Conservation (phyloP, 129 eudicot species). For the Gnaphalium uliginosum region DNA sequence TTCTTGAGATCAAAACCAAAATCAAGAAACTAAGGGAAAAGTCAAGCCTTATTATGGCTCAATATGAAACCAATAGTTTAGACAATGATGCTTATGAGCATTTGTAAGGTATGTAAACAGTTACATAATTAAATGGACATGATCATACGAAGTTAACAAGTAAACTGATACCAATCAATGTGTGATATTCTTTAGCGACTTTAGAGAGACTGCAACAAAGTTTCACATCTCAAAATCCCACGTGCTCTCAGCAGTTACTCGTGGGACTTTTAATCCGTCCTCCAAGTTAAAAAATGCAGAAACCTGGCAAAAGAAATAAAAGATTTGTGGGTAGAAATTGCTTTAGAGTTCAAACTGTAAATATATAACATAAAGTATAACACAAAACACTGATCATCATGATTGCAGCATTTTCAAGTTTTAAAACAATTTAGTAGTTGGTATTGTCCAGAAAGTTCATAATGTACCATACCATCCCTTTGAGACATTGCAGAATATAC, state of each 20-base stretch:
- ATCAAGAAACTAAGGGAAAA: constrained; percentile 6
- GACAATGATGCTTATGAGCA: constrained; percentile 30
- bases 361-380: neutral
- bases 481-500: neutral
- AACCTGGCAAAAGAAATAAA: constrained; percentile 40
- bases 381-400: neutral
- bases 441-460: neutral
- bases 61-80: constrained; percentile 33
- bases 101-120: constrained; percentile 23
- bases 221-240: constrained; percentile 85
- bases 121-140: constrained; percentile 17
- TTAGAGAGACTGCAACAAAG: constrained; percentile 6
- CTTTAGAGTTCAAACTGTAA: neutral
- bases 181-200: constrained; percentile 14
- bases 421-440: neutral
- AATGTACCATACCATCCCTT: neutral
- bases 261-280: constrained; percentile 59
- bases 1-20: neutral
- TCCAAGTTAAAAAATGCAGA: constrained; percentile 64
- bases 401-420: neutral
- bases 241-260: constrained; percentile 67
- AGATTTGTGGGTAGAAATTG: neutral
- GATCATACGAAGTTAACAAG: constrained; percentile 20
- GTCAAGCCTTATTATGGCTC: constrained; percentile 29
- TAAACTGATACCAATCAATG: constrained; percentile 7